Conservation (phyloP, 495 filamentous ascomycete genomes). For the Elasticomyces elasticus region DNA sequence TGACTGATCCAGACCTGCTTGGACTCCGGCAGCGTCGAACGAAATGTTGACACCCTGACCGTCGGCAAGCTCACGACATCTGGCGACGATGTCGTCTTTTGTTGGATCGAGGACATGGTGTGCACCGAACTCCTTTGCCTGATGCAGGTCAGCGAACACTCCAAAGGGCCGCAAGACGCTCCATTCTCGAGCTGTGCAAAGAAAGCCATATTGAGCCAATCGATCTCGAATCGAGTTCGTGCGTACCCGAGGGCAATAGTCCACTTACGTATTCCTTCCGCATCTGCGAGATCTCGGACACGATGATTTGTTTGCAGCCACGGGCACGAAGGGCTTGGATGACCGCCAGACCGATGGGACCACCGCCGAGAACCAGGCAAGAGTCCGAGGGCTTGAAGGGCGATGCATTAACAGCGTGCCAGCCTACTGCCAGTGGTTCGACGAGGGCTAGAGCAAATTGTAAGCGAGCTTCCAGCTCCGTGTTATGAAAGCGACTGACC, state of each 20-base stretch:
- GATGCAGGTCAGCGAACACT: no score
- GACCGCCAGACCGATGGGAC: slow-evolving; percentile 53
- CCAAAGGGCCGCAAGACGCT: no score
- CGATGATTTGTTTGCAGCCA: slow-evolving; percentile 44
- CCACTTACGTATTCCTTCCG: slow-evolving; percentile 45
- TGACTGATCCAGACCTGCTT: slow-evolving; percentile 40
- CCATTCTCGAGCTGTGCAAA: no score
- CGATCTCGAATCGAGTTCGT: no score
- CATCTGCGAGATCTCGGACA: slow-evolving; percentile 42
- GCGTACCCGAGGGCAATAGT: no score
- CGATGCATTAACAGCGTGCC: slow-evolving; percentile 52
- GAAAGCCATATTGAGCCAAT: no score
- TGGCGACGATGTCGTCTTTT: slow-evolving; percentile 41
- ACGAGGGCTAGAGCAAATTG: slow-evolving; percentile 36
- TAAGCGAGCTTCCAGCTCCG: neutral
- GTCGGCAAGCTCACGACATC: slow-evolving; percentile 38
- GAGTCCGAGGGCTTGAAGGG: slow-evolving; percentile 42
- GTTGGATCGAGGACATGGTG: slow-evolving; percentile 46
- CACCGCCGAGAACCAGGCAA: slow-evolving; percentile 49
- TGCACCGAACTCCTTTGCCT: slow-evolving; percentile 45
- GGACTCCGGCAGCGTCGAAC: slow-evolving; percentile 51
- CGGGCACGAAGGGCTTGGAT: slow-evolving; percentile 46
- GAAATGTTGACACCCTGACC: slow-evolving; percentile 44
- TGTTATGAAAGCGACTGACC: slow-evolving; percentile 19
- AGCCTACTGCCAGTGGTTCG: slow-evolving; percentile 55